These are phyloP conservation scores for Trichoderma guizhouense DNA, from an alignment of 2,329 filamentous ascomycete species.

Conservation along the genomic window DNA sequence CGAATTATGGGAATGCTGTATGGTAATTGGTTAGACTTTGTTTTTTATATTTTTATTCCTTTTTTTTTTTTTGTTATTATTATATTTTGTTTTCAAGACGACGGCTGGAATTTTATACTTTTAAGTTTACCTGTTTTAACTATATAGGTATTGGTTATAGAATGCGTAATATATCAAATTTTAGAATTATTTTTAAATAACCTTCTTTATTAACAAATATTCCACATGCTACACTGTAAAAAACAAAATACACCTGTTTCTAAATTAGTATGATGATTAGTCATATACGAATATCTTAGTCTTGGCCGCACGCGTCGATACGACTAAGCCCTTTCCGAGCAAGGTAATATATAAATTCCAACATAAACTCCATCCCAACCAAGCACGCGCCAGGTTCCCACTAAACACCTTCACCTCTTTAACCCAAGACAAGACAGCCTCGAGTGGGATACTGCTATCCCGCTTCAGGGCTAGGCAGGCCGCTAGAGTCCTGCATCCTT, in stretches of 20 bases:
- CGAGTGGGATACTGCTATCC: not conserved
- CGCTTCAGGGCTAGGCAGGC: not conserved
- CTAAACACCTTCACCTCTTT: not conserved
- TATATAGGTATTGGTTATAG: not conserved
- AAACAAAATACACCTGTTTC: not conserved
- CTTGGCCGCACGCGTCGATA: not conserved
- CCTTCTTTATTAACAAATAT: not conserved
- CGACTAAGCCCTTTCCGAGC: not conserved
- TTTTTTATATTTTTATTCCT: not conserved
- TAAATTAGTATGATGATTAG: not conserved
- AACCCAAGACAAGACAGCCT: not conserved
- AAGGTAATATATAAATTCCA: not conserved
- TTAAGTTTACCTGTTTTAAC: not conserved
- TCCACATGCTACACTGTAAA: not conserved
- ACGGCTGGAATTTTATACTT: not conserved
- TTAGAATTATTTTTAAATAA: not conserved
- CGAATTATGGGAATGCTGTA: not conserved
- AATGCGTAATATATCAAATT: not conserved
- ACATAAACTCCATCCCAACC: not conserved
- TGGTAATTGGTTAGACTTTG: not conserved
- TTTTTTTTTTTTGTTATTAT: not conserved
- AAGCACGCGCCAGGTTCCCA: not conserved
- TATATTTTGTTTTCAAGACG: not conserved
- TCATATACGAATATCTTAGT: not conserved
- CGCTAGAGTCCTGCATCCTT: conserved; percentile 5